Percentiles rank a stretch among this genome's conserved stretches.
phyloP scores from a whole-genome alignment of 1,284 basidiomycete genomes.

The Phellopilus nigrolimitatus region DNA sequence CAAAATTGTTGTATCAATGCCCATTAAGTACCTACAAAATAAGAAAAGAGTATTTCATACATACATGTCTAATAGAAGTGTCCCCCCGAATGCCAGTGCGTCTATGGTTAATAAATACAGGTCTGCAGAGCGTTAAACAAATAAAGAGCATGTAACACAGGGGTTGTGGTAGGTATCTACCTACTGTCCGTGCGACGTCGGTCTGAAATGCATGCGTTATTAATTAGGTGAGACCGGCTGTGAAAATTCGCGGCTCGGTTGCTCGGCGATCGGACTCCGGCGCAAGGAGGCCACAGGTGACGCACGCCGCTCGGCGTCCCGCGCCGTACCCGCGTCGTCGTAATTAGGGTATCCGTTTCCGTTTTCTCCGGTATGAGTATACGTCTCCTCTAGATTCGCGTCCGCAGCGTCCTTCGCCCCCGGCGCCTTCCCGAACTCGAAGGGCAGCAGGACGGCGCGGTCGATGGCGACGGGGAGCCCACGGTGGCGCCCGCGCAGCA shows the following conservation, averaged over 20 bases:
- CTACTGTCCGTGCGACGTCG: too few species aligned
- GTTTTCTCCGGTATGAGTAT: neutral
- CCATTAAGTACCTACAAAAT: neutral
- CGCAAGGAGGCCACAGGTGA: too few species aligned
- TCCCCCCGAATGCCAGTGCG: neutral
- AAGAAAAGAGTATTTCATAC: neutral
- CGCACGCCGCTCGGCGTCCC: too few species aligned
- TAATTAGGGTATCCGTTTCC: too few species aligned
- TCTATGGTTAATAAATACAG: neutral
- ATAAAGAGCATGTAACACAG: too few species aligned
- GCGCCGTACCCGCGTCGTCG: too few species aligned
- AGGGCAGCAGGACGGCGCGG: slow-evolving; percentile 75
- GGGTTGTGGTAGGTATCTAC: too few species aligned
- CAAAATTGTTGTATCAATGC: neutral
- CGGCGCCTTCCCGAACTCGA: slow-evolving; percentile 39
- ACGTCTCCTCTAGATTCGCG: neutral
- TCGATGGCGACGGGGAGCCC: slow-evolving; percentile 87
- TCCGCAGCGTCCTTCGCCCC: neutral
- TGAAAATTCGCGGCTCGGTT: too few species aligned
- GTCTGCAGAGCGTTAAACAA: too few species aligned
- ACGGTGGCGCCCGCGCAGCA: slow-evolving; percentile 91
- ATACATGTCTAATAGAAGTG: neutral
- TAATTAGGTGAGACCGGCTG: too few species aligned
- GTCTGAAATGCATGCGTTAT: too few species aligned
- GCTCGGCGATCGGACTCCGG: too few species aligned